phyloP scores from a whole-genome alignment of 495 filamentous ascomycete genomes.

The Daldinia loculata region DNA sequence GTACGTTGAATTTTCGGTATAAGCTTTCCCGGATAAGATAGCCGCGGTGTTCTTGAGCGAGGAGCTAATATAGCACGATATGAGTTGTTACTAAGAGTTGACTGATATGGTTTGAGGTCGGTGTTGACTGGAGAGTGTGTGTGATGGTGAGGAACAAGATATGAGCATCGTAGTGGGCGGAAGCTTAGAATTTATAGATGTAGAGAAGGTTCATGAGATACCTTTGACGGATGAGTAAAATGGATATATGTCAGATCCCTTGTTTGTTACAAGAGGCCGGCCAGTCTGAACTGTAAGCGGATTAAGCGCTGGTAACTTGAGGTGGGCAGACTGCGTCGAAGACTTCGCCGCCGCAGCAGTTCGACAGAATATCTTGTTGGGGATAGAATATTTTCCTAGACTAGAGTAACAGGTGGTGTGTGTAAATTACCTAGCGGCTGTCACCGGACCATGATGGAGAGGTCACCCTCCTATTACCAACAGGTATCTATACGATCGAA shows the following conservation, averaged over 20 bases:
- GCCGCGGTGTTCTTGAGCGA: conserved; percentile 1
- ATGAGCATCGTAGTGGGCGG: conserved; percentile 31
- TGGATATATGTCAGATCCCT: conserved; percentile 28
- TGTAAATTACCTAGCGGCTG: conserved; percentile 19
- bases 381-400: conserved; percentile 18
- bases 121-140: conserved; percentile 20
- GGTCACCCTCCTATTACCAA: conserved; percentile 27
- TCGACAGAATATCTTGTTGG: conserved; percentile 23
- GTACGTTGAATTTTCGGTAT: conserved; percentile 1
- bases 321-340: conserved; percentile 28
- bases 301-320: conserved; percentile 20
- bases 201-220: conserved; percentile 6
- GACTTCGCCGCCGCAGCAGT: conserved; percentile 24
- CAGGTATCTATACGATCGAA: conserved; percentile 22
- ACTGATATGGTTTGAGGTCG: conserved; percentile 1
- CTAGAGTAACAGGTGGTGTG: conserved; percentile 39
- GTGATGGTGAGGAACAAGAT: conserved; percentile 25
- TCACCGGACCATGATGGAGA: conserved; percentile 36
- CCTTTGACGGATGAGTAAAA: conserved; percentile 26
- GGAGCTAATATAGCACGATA: conserved; percentile 1
- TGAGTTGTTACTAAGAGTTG: conserved; percentile 8
- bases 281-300: conserved; percentile 18
- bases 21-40: conserved; percentile 3
- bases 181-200: conserved; percentile 31
- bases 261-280: conserved; percentile 19